Percentiles rank a stretch among this genome's conserved stretches.
phyloP scores from a whole-genome alignment of 352 stramenopile species.

The Pythium volutum region DNA sequence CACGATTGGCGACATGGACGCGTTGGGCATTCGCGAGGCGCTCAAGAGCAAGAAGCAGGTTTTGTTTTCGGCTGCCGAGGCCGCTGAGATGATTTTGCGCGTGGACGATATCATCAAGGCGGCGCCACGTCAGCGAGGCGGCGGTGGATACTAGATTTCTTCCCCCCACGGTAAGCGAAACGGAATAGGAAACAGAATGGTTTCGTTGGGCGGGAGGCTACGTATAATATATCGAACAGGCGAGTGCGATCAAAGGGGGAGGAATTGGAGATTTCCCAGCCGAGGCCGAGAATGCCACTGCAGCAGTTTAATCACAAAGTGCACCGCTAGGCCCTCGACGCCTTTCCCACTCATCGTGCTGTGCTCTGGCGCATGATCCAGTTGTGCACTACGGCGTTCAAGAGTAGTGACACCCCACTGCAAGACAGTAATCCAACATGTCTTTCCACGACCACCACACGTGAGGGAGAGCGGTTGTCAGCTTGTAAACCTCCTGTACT shows the following conservation, averaged over 20 bases:
- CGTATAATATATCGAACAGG: conserved; percentile 8
- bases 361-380: no score
- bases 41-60: conserved; percentile 97
- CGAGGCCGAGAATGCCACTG: no score
- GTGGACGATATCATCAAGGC: conserved; percentile 99
- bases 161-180: background rate
- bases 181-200: conserved; percentile 1
- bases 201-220: background rate
- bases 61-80: conserved; percentile 96
- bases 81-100: conserved; percentile 99
- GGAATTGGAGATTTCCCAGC: no score
- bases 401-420: no score
- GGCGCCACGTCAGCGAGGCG: conserved; percentile 81
- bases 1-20: conserved; percentile 95
- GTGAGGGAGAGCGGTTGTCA: no score
- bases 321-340: no score
- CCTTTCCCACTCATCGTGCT: no score
- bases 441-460: no score
- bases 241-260: background rate
- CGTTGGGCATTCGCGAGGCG: conserved; percentile 96
- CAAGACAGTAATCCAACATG: no score
- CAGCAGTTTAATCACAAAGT: no score
- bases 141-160: conserved; percentile 13
- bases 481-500: background rate
- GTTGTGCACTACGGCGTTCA: no score